Evolutionary conservation across 257 asterid species (phyloP).

Genomic region (Fraxinus cuspidata): DNA sequence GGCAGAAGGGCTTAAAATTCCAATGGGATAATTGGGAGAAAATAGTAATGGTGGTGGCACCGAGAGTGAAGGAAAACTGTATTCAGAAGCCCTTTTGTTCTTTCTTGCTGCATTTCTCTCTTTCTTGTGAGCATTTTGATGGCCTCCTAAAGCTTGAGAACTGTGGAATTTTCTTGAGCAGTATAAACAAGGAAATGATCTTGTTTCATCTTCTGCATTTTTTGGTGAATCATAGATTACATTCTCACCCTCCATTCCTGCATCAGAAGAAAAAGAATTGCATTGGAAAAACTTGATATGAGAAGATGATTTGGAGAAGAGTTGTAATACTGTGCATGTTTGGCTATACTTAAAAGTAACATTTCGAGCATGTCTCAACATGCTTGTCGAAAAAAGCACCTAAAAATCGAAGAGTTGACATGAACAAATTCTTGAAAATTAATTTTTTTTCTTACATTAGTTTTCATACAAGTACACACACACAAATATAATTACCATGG

Average conservation of each 20-base stretch:
- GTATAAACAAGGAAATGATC: conserved; percentile 72
- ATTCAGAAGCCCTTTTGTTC: conserved; percentile 40
- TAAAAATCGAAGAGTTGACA: background rate
- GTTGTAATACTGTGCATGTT: too few species aligned
- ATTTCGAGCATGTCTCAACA: too few species aligned
- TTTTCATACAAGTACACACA: background rate
- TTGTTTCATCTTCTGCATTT: conserved; percentile 45
- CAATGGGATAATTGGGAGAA: conserved; percentile 54
- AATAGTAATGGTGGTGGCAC: conserved; percentile 45
- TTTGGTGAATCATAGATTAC: conserved; percentile 27
- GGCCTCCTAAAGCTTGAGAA: conserved; percentile 95
- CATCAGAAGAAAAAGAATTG: background rate
- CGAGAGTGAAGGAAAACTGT: conserved; percentile 32
- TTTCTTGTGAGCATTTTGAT: conserved; percentile 94
- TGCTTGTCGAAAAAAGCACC: too few species aligned
- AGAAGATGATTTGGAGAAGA: too few species aligned
- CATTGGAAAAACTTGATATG: background rate
- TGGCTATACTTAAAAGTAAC: too few species aligned
- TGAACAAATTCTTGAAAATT: too few species aligned
- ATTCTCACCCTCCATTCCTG: conserved; percentile 58
- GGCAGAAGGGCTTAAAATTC: conserved; percentile 51
- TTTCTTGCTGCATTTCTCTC: conserved; percentile 79
- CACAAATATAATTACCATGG: background rate
- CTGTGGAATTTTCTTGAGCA: conserved; percentile 85
- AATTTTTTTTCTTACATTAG: background rate